These are phyloP conservation scores for Globisporangium cederbergense DNA, from an alignment of 352 stramenopile genomes.

Conservation along the genomic window DNA sequence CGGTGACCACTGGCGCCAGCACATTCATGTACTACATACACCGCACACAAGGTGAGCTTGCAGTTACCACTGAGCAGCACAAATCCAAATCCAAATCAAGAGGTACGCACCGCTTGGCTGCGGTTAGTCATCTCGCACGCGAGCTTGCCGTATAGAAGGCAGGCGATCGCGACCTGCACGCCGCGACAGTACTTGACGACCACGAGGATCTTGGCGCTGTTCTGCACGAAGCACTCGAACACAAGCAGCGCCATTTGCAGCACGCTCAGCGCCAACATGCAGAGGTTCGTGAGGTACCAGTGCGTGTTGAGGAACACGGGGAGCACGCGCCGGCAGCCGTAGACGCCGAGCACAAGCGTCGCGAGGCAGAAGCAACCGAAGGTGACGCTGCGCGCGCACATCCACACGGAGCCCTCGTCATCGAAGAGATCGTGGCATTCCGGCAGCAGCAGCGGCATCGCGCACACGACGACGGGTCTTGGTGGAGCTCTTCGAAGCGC, in stretches of 20 bases:
- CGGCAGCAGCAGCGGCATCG: constrained; percentile 32
- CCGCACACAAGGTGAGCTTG: neutral
- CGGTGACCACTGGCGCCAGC: constrained; percentile 43
- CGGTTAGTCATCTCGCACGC: constrained; percentile 60
- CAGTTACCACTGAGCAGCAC: neutral
- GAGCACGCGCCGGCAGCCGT: constrained; percentile 48
- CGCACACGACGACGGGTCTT: neutral
- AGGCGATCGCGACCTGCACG: constrained; percentile 65
- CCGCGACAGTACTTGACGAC: constrained; percentile 70
- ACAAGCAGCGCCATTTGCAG: constrained; percentile 66
- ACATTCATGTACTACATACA: constrained; percentile 43
- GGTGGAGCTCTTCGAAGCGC: neutral
- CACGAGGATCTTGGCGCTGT: constrained; percentile 59
- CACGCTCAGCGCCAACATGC: constrained; percentile 51
- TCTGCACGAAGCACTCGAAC: constrained; percentile 58
- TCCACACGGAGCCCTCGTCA: constrained; percentile 29
- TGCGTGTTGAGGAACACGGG: constrained; percentile 51
- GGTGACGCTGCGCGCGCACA: constrained; percentile 58
- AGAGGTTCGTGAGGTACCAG: constrained; percentile 60
- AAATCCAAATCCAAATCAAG: neutral
- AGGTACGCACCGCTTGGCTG: constrained; percentile 23
- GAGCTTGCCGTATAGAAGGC: constrained; percentile 63
- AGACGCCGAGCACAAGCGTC: constrained; percentile 40
- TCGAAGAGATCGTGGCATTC: constrained; percentile 47
- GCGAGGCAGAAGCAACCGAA: constrained; percentile 54